phyloP scores from a whole-genome alignment of 129 eudicot genomes.

The Tagetes patula region DNA sequence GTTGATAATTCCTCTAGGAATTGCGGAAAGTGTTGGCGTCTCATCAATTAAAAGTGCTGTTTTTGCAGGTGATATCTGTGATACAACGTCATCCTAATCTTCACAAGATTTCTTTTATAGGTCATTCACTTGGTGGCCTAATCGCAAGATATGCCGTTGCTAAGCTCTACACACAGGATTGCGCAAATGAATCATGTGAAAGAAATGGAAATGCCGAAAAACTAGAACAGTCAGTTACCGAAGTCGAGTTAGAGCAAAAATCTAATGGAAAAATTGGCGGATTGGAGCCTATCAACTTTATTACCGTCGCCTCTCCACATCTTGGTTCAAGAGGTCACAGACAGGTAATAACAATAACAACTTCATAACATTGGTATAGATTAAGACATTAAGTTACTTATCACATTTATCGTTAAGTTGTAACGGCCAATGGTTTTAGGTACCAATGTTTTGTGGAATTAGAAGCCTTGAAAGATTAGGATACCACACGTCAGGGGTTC shows the following conservation, averaged over 20 bases:
- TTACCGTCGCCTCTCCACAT: slow-evolving; percentile 87
- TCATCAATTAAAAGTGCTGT: slow-evolving; percentile 7
- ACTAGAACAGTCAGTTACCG: slow-evolving; percentile 1
- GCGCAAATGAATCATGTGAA: slow-evolving; percentile 23
- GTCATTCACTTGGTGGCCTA: slow-evolving; percentile 96
- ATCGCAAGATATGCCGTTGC: slow-evolving; percentile 91
- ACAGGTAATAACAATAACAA: slow-evolving; percentile 49
- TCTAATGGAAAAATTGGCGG: slow-evolving; percentile 57
- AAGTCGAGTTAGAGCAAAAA: slow-evolving; percentile 30
- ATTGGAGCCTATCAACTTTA: slow-evolving; percentile 78
- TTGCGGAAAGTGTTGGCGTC: slow-evolving; percentile 11
- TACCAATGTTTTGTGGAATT: slow-evolving; percentile 72
- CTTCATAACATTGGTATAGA: background rate
- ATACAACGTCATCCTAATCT: slow-evolving; percentile 56
- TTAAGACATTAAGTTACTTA: background rate
- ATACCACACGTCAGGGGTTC: slow-evolving; percentile 48
- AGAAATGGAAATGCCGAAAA: slow-evolving; percentile 40
- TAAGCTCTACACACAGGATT: slow-evolving; percentile 50
- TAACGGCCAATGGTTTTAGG: slow-evolving; percentile 39
- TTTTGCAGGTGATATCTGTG: slow-evolving; percentile 77
- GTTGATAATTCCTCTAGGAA: background rate
- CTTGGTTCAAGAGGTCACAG: slow-evolving; percentile 88
- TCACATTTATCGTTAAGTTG: slow-evolving; percentile 4
- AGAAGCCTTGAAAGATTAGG: slow-evolving; percentile 61
- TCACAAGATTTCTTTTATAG: slow-evolving; percentile 79